Evolutionary conservation across 2,329 filamentous ascomycete genomes (phyloP), one percentile per base, ranked within the genome.

Genomic region (Arthrobotrys conoides): DNA sequence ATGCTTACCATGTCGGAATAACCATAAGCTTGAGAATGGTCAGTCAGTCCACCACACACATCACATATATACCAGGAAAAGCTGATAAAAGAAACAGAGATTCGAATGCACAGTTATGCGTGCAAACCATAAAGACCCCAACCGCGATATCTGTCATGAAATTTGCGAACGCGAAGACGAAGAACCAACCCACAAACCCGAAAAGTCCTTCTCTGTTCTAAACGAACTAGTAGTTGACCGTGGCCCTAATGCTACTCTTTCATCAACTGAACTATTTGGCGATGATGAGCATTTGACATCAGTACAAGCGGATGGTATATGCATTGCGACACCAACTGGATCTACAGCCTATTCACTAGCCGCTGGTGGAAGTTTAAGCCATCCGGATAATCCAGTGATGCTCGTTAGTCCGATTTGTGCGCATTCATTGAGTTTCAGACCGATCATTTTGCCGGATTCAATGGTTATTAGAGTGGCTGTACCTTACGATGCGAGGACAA

Each of bases 221-320:
- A 99, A 99, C 82, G 96, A 99, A 84, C 90, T 98, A n/a, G 95
- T 99, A 8, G 90, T 98, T 33, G 96, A 99, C 83, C 89, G 96
- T 18, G 96, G 96, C 0, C 96, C 96, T 5, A 97, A 96, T 84
- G 90, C 95, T 55, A 97, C 94, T 68, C 95, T 99, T 93, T 96
- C 93, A 10, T 91, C 90, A 66, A 94, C 93, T 20, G 95, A 98
- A 83, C 88, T 98, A 27, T 97, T 97, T 83, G 94, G 94, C 20
- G 95, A 97, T 82, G 93, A 97, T 82, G 93, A 97, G 84, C 94
- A 97, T 84, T 96, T 97, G 84, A 97, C 96, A 0, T 96, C 94
- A 0, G 90, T 98, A 5, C 91, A 96, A 81, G 96, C 95, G 24
- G 96, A 98, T 83, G 95, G 95, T 12, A 90, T 98, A 76, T 97